These are phyloP conservation scores for Physcomitrellopsis africana DNA, from an alignment of 225 moss, liverwort and hornwort genomes.

Conservation along the genomic window DNA sequence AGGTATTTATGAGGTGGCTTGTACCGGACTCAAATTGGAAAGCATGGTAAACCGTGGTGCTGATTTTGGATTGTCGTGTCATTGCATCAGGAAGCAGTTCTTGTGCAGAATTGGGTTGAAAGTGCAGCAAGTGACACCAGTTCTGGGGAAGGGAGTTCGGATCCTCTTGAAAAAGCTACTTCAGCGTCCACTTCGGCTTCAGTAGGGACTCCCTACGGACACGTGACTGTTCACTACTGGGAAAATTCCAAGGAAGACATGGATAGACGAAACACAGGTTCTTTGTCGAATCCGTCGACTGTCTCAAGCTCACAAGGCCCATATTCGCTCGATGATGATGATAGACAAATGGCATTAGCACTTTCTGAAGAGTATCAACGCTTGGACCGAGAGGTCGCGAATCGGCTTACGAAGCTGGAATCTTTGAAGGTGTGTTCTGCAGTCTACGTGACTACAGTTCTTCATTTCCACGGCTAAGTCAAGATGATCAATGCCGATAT, in stretches of 20 bases:
- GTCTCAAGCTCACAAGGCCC: constrained; percentile 54
- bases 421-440: constrained; percentile 74
- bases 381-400: constrained; percentile 87
- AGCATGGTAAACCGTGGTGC: constrained; percentile 8
- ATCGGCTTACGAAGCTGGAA: constrained; percentile 92
- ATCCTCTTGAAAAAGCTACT: constrained; percentile 27
- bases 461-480: neutral
- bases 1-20: no score
- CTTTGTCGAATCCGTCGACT: constrained; percentile 34
- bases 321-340: constrained; percentile 68
- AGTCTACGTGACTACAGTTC: neutral
- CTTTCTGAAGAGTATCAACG: constrained; percentile 78
- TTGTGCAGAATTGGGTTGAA: constrained; percentile 55
- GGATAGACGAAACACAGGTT: constrained; percentile 41
- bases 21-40: neutral
- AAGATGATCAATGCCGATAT: constrained; percentile 13
- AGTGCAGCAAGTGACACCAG: constrained; percentile 40
- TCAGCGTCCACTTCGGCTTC: constrained; percentile 33
- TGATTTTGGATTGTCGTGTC: constrained; percentile 31
- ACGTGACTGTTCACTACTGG: constrained; percentile 51
- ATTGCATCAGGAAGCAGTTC: constrained; percentile 43
- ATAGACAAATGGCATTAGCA: constrained; percentile 73
- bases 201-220: constrained; percentile 39
- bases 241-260: constrained; percentile 51
- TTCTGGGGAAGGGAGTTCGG: constrained; percentile 35